Base-by-base conservation (phyloP, 202 grass and related monocot genomes). In the Zizania palustris region DNA sequence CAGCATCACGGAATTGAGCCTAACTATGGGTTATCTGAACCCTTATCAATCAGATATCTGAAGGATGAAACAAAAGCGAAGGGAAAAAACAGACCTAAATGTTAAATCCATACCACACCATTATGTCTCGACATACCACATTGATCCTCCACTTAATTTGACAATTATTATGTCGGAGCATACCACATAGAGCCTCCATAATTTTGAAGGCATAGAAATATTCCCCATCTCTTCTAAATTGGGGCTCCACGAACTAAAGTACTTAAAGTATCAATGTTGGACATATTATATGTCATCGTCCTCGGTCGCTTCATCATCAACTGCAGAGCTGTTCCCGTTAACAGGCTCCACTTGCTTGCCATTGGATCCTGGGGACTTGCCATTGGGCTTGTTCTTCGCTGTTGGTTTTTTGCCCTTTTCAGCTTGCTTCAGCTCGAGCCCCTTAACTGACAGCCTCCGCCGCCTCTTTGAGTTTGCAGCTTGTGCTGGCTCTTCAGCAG, bases 251-350 rank as follows among this genome's bases (percentile, higher is more conserved):
- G 14, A 45, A 69, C 34, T 58, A 59, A 64, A 74, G 63, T 41
- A 69, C 63, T 74, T 55, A 55, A 55, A 56, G 36, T 74, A 8
- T 65, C 64, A 42, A 49, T 34, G 46, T 59, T 40, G 28, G 12
- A 6, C 42, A 63, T 63, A 41, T 65, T 73, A 82, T 20, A 85
- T 38, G 58, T 88, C 82, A 39, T 88, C 86, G 2, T 88, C 96
- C 65, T 95, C 89, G 15, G 89, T 92, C 28, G 93, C 88, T 69
- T 99, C 96, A 33, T 93, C 89, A 53, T 99, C 92, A 41, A 85
- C 33, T 11, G 86, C 75, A 8, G 67, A 92, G 77, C 80, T 85
- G 60, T 88, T 86, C 37, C 82, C 81, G 20, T 91, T 88, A 41
- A 11, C 40, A 13, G 63, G 48, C 67, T 90, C 91, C 35, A 55